A percentile compares a stretch with the other conserved stretches of the same genome.
Conservation (phyloP, 352 stramenopile species). For the Pythium rishiriense region DNA sequence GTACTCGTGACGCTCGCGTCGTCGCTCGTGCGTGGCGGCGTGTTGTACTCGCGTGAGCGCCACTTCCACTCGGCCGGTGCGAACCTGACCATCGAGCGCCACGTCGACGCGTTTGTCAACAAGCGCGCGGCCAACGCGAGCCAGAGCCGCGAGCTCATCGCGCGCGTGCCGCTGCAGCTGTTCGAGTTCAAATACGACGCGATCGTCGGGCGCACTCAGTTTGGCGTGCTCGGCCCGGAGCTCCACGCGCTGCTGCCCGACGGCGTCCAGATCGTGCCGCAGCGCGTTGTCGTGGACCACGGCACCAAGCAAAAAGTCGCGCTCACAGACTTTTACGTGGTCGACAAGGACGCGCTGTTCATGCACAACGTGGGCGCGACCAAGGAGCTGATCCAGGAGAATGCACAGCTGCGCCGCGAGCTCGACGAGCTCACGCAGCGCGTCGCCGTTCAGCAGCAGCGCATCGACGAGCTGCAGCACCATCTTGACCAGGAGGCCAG, state of each 20-base stretch:
- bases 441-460: slow-evolving; percentile 34
- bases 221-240: slow-evolving; percentile 71
- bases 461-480: slow-evolving; percentile 41
- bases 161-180: slow-evolving; percentile 51
- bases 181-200: slow-evolving; percentile 86
- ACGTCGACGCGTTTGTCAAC: slow-evolving; percentile 53
- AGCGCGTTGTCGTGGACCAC: slow-evolving; percentile 58
- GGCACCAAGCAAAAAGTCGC: slow-evolving; percentile 54
- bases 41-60: slow-evolving; percentile 35
- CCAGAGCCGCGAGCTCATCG: slow-evolving; percentile 48
- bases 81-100: slow-evolving; percentile 48
- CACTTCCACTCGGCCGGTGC: slow-evolving; percentile 12
- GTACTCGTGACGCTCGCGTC: not conserved
- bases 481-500: slow-evolving; percentile 70
- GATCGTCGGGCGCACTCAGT: slow-evolving; percentile 59
- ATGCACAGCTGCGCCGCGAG: slow-evolving; percentile 30
- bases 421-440: slow-evolving; percentile 34
- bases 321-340: slow-evolving; percentile 80
- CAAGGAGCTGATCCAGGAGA: slow-evolving; percentile 72
- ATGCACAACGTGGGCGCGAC: slow-evolving; percentile 91
- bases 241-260: slow-evolving; percentile 62
- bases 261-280: slow-evolving; percentile 61
- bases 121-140: slow-evolving; percentile 42
- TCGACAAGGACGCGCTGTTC: slow-evolving; percentile 90
- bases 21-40: slow-evolving; percentile 6